Evolutionary conservation across 352 stramenopile species (phyloP).

Genomic region (Pythium rishiriense): DNA sequence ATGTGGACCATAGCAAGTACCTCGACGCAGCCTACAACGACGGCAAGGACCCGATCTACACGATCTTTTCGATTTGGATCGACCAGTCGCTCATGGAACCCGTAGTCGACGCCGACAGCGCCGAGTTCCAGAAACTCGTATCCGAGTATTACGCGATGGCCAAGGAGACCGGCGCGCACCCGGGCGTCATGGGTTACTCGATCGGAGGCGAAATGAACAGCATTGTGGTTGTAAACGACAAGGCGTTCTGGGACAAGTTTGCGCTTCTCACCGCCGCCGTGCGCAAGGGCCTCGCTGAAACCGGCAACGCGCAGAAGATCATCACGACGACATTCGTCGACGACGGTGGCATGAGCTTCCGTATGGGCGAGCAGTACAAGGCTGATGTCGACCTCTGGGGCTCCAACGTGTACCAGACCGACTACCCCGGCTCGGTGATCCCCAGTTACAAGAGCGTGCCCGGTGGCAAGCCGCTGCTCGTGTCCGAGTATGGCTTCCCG

Average conservation of each 20-base stretch:
- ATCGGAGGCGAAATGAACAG: conserved; percentile 79
- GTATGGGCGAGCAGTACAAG: conserved; percentile 37
- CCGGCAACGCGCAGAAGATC: conserved; percentile 56
- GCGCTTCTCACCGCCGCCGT: conserved; percentile 46
- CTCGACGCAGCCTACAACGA: conserved; percentile 67
- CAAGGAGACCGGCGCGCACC: conserved; percentile 46
- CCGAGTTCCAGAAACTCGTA: conserved; percentile 47
- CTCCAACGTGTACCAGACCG: conserved; percentile 70
- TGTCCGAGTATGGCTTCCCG: conserved; percentile 67
- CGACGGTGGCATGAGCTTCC: conserved; percentile 53
- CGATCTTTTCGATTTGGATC: conserved; percentile 78
- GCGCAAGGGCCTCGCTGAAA: conserved; percentile 46
- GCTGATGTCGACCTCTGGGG: conserved; percentile 74
- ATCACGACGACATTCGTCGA: conserved; percentile 82
- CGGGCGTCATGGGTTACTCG: conserved; percentile 68
- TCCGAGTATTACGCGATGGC: conserved; percentile 68
- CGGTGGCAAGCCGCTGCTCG: conserved; percentile 45
- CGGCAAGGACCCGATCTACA: conserved; percentile 56
- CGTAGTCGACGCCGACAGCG: conserved; percentile 25
- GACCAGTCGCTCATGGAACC: conserved; percentile 55
- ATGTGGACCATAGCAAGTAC: conserved; percentile 48
- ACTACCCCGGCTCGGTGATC: conserved; percentile 58
- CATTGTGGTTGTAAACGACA: conserved; percentile 50
- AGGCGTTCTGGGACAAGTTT: conserved; percentile 69
- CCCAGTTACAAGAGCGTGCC: conserved; percentile 49